Conservation (phyloP, 345 rosid species). For the Adansonia digitata region DNA sequence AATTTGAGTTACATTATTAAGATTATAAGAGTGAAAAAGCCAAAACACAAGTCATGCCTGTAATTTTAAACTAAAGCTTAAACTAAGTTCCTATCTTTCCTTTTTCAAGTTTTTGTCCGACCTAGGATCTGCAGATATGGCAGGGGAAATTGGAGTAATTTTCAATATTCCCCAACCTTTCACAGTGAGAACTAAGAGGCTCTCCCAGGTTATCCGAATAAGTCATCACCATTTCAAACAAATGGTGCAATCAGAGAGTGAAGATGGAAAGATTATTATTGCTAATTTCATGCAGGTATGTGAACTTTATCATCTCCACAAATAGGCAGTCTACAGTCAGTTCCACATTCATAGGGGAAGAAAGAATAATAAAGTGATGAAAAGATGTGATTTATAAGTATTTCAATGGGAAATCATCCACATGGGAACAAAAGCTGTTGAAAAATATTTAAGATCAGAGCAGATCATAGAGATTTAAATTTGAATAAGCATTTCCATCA, state of each 20-base stretch:
- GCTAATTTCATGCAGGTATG: constrained; percentile 56
- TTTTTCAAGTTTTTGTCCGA: constrained; percentile 48
- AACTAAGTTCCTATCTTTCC: constrained; percentile 11
- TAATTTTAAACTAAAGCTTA: not conserved
- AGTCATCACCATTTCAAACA: constrained; percentile 83
- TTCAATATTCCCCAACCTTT: constrained; percentile 92
- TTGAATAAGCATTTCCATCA: not conserved
- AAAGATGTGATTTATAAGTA: not conserved
- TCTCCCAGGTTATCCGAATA: constrained; percentile 81
- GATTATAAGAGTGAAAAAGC: not conserved
- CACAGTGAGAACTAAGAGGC: constrained; percentile 66
- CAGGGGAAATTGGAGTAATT: constrained; percentile 87
- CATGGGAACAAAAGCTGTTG: not conserved
- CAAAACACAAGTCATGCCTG: not conserved
- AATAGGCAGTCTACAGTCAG: not conserved
- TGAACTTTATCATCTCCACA: not conserved
- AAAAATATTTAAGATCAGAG: not conserved
- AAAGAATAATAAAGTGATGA: not conserved
- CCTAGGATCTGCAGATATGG: constrained; percentile 66
- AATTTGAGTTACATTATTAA: not conserved
- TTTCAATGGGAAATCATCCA: not conserved
- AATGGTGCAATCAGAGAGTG: constrained; percentile 52
- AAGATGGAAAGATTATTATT: constrained; percentile 64
- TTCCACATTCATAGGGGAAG: not conserved
- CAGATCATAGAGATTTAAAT: not conserved